Evolutionary conservation across 179 eudicot species (phyloP), one percentile per base, ranked within the genome.

Genomic region (Amaranthus tricolor): DNA sequence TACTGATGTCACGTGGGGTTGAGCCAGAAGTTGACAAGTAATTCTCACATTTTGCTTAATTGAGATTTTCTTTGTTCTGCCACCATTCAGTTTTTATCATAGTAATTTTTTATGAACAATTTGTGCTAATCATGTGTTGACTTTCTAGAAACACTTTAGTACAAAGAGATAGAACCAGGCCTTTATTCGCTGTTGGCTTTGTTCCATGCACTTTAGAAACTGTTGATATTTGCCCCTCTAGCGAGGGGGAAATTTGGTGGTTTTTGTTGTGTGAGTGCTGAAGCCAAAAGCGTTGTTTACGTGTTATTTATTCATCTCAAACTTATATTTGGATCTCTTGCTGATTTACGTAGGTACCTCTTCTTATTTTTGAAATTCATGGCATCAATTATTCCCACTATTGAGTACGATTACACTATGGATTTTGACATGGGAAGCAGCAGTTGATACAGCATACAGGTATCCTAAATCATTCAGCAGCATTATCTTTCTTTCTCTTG

Each of bases 21-120:
- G 99, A 93, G 81, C 99, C 99, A 5, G 98, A 95, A 95, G 99
- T 95, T 63, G 99, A 93, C 90, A 95, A 91, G 99, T 95, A 89
- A 79, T 73, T 77, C 62, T 71, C 56, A 11, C 63, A 67, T 21
- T 56, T 21, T 31, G n/a, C 17, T 3, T 50, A 13, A 0, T 11
- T 51, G 9, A 31, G 40, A 31, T 31, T 31, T 31, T 31, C 4
- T 31, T 31, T 31, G 40, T 2, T 31, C 40, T 31, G 40, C 40
- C 40, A 31, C 40, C 40, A 31, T 31, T 31, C 40, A 31, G 40
- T 31, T 31, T 31, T n/a, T n/a, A n/a, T n/a, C n/a, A n/a, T n/a
- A n/a, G n/a, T n/a, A n/a, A n/a, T n/a, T n/a, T n/a, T 31, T 31
- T 31, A 31, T 31, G 40, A 31, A 31, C 40, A 31, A 31, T 31